Percentiles rank a stretch among this genome's conserved stretches.
Conservation (phyloP, 768 basidiomycete species). For the Exidia glandulosa region DNA sequence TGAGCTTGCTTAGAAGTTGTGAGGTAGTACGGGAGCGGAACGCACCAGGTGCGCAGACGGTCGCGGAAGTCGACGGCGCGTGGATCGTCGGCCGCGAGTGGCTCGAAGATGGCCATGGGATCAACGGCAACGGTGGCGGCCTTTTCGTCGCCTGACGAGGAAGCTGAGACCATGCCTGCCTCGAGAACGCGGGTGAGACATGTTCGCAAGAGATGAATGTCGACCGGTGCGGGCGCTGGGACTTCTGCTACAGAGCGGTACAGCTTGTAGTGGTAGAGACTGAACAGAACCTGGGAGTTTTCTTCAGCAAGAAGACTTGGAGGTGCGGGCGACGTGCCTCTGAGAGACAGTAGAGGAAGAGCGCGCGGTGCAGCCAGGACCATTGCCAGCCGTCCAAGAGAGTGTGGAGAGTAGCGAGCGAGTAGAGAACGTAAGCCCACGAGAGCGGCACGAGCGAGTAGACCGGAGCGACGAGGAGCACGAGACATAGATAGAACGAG, state of each 20-base stretch:
- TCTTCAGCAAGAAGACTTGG: background rate
- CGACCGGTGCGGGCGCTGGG: slow-evolving; percentile 32
- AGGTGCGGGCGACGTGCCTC: slow-evolving; percentile 4
- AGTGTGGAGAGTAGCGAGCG: slow-evolving; percentile 30
- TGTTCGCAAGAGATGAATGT: slow-evolving; percentile 43
- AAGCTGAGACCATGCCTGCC: slow-evolving; percentile 42
- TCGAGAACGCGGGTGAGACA: slow-evolving; percentile 55
- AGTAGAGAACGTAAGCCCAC: slow-evolving; percentile 49
- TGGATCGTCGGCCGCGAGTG: slow-evolving; percentile 52
- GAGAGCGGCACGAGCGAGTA: slow-evolving; percentile 53
- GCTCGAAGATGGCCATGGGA: slow-evolving; percentile 26
- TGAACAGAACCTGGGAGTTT: slow-evolving; percentile 48
- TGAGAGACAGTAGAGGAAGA: slow-evolving; percentile 4
- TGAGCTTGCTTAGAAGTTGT: slow-evolving; percentile 15
- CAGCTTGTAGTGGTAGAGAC: slow-evolving; percentile 49
- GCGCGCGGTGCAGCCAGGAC: background rate
- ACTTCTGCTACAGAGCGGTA: slow-evolving; percentile 36
- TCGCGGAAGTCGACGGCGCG: slow-evolving; percentile 66
- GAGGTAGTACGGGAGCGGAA: background rate
- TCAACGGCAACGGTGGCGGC: slow-evolving; percentile 51
- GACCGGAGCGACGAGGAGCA: slow-evolving; percentile 47
- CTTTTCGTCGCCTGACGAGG: slow-evolving; percentile 15
- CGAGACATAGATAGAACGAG: slow-evolving; percentile 50
- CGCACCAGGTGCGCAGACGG: slow-evolving; percentile 45
- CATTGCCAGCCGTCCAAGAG: slow-evolving; percentile 29